Percentiles rank a stretch among this genome's conserved stretches.
These are phyloP conservation scores for Pezicula neosporulosa DNA, from an alignment of 2,329 filamentous ascomycete species.

Conservation along the genomic window DNA sequence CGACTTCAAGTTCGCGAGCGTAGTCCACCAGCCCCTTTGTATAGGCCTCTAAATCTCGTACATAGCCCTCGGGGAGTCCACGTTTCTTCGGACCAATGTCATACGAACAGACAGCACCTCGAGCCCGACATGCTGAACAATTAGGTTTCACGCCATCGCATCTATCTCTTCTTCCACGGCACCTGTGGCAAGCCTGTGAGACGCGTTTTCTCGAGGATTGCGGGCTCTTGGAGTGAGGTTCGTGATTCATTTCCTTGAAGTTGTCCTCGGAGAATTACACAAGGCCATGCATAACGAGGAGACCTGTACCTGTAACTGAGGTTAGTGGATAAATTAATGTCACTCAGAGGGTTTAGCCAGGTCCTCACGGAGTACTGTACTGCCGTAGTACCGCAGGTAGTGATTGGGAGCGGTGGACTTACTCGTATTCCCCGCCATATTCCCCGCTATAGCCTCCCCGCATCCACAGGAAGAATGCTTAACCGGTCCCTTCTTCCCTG, in stretches of 20 bases:
- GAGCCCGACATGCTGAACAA: slow-evolving; percentile 55
- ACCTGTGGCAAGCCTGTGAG: slow-evolving; percentile 48
- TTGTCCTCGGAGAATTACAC: neutral
- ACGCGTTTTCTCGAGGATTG: slow-evolving; percentile 23
- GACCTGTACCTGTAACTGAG: too few species aligned
- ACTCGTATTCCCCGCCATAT: too few species aligned
- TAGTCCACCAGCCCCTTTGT: neutral
- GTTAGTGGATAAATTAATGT: too few species aligned
- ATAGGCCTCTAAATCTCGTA: slow-evolving; percentile 61
- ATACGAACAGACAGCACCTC: slow-evolving; percentile 54
- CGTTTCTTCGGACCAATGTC: slow-evolving; percentile 68
- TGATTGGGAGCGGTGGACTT: too few species aligned
- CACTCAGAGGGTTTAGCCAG: too few species aligned
- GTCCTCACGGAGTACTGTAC: too few species aligned
- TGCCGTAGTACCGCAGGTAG: too few species aligned
- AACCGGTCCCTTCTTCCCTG: too few species aligned
- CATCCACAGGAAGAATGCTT: too few species aligned
- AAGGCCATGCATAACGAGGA: too few species aligned
- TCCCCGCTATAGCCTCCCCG: too few species aligned
- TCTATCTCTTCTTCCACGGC: slow-evolving; percentile 49
- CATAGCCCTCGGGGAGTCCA: slow-evolving; percentile 69
- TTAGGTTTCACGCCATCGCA: slow-evolving; percentile 53
- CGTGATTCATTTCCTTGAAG: neutral
- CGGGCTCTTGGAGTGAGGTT: neutral
- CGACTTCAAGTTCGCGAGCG: neutral